phyloP scores from a whole-genome alignment of 257 asterid genomes.

The Agastache rugosa region DNA sequence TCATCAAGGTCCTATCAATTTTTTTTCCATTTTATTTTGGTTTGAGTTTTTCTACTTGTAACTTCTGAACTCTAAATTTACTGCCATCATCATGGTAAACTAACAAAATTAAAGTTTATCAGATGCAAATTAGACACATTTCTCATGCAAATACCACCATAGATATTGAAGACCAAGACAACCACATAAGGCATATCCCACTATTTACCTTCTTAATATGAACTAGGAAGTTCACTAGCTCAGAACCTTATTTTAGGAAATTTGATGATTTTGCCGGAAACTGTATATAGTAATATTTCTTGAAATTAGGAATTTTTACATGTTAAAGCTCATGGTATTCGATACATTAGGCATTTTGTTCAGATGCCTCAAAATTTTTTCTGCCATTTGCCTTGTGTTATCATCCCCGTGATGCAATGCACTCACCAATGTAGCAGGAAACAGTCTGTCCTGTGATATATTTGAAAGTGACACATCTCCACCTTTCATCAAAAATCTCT shows the following conservation, averaged over 20 bases:
- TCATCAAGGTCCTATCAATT: neutral
- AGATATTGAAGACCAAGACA: neutral
- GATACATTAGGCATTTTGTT: conserved; percentile 64
- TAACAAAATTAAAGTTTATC: neutral
- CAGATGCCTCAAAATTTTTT: conserved; percentile 70
- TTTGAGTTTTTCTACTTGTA: neutral
- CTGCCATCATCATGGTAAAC: neutral
- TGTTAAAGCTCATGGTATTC: conserved; percentile 47
- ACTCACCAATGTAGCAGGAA: conserved; percentile 63
- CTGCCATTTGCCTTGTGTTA: conserved; percentile 69
- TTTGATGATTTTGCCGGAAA: too few relatives aligned
- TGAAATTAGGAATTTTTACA: conserved; percentile 31
- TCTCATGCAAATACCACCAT: neutral
- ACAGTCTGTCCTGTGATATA: conserved; percentile 64
- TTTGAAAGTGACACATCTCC: conserved; percentile 60
- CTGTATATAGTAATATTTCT: neutral
- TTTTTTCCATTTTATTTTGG: neutral
- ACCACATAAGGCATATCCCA: neutral
- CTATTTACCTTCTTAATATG: neutral
- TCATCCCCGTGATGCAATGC: conserved; percentile 78
- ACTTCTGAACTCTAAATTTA: neutral
- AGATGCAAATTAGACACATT: conserved; percentile 7
- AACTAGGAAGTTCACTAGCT: neutral
- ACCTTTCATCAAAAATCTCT: conserved; percentile 67
- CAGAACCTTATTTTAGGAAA: neutral